Percentiles rank a stretch among this genome's conserved stretches.
phyloP scores from a whole-genome alignment of 495 filamentous ascomycete genomes.

The Penicillium cataractarum region DNA sequence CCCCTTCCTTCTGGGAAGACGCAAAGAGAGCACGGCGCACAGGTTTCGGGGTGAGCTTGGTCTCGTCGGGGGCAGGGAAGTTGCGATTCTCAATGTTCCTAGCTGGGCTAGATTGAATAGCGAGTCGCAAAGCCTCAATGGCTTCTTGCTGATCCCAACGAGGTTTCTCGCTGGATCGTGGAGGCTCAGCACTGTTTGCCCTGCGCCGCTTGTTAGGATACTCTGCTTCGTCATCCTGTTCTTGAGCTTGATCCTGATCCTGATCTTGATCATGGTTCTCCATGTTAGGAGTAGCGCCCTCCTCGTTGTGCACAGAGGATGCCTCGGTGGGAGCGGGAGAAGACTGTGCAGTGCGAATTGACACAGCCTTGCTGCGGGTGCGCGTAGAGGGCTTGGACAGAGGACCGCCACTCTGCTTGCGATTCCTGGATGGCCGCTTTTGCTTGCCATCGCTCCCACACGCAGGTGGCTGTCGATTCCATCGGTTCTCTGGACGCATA shows the following conservation, averaged over 20 bases:
- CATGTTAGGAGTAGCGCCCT: constrained; percentile 39
- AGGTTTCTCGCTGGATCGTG: constrained; percentile 30
- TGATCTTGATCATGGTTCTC: constrained; percentile 34
- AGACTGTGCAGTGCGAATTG: constrained; percentile 36
- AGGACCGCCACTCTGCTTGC: constrained; percentile 37
- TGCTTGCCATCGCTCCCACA: constrained; percentile 42
- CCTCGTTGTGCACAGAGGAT: constrained; percentile 45
- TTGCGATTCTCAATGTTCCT: constrained; percentile 64
- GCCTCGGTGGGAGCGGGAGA: constrained; percentile 48
- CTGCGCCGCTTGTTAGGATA: constrained; percentile 42
- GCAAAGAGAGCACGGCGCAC: constrained; percentile 83
- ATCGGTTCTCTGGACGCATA: constrained; percentile 81
- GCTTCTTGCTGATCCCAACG: constrained; percentile 57
- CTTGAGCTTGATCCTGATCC: constrained; percentile 9
- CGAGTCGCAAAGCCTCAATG: constrained; percentile 60
- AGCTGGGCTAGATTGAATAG: constrained; percentile 74
- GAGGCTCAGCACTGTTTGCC: constrained; percentile 47
- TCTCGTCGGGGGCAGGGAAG: constrained; percentile 62
- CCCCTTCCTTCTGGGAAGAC: constrained; percentile 56
- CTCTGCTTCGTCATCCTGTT: constrained; percentile 20
- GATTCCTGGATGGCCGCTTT: constrained; percentile 44
- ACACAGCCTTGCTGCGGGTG: constrained; percentile 38
- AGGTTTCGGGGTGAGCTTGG: constrained; percentile 59
- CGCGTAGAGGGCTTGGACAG: constrained; percentile 34
- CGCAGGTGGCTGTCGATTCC: constrained; percentile 63